These are phyloP conservation scores for Phylloporus sp. DNA, from an alignment of 768 basidiomycete species.

Conservation along the genomic window DNA sequence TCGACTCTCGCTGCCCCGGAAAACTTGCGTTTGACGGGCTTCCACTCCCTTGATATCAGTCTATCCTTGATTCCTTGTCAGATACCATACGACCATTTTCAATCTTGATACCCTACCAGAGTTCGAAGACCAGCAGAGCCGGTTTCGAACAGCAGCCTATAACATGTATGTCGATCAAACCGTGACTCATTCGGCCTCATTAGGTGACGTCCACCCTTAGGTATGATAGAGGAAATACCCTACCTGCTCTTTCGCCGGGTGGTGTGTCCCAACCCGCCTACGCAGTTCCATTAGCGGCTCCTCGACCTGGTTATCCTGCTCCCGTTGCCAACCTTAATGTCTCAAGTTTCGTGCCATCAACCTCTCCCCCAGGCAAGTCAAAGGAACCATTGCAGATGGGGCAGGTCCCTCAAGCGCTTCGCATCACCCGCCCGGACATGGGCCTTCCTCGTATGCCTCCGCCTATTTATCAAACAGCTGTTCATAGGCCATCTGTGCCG, in stretches of 20 bases:
- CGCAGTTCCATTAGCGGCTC: conserved; percentile 55
- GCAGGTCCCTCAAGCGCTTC: conserved; percentile 28
- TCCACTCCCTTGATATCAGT: conserved; percentile 29
- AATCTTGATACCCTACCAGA: conserved; percentile 24
- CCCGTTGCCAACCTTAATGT: conserved; percentile 65
- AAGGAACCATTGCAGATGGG: conserved; percentile 25
- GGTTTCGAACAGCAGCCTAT: conserved; percentile 56
- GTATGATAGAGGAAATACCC: conserved; percentile 55
- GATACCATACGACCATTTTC: conserved; percentile 3
- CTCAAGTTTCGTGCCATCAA: conserved; percentile 43
- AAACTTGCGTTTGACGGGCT: conserved; percentile 20
- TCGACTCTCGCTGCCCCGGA: conserved; percentile 21
- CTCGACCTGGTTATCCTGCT: conserved; percentile 70
- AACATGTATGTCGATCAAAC: conserved; percentile 56
- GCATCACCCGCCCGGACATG: conserved; percentile 15
- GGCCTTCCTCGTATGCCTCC: conserved; percentile 26
- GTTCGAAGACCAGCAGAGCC: conserved; percentile 43
- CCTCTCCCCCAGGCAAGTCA: conserved; percentile 29
- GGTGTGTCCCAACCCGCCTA: conserved; percentile 28
- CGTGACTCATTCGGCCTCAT: conserved; percentile 4
- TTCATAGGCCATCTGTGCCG: conserved; percentile 37
- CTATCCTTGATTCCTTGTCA: conserved; percentile 1
- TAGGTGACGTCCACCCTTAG: conserved; percentile 33
- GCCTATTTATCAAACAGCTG: conserved; percentile 31
- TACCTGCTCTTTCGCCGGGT: conserved; percentile 49